Base-by-base conservation (phyloP, 257 asterid species). In the Lithospermum erythrorhizon region DNA sequence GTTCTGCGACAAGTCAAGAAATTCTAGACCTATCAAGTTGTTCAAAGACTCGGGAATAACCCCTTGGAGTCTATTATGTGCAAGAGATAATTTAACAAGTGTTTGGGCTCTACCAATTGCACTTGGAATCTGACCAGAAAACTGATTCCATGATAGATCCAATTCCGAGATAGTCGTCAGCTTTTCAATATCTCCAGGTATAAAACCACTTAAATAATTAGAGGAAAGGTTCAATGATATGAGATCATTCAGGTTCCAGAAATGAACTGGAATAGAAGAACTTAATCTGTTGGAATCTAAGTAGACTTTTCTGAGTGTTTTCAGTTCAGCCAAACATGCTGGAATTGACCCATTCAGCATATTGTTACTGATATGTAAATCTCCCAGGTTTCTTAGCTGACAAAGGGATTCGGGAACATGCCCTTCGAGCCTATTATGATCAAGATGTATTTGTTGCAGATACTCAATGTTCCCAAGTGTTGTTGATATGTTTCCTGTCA, bases 271-370 rank as follows among this genome's bases (percentile, higher is more conserved):
- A 16, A 85, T 70, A 1, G 27, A 61, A 9, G 76, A 71, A 9
- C 64, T 70, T 25, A 85, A 65, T 13, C 29, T 70, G 64, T 82
- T 85, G 35, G 81, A 74, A 45, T 80, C 76, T 45, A 82, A 63
- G 58, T 55, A 72, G 52, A 84, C 25, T 61, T 66, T 17, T 67
- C 83, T 70, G 65, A 84, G 23, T 35, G 76, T 63, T 19, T 72
- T 70, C 21, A 82, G 41, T n/a, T 70, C 75, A 37, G 87, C 89
- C 52, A 84, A 63, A 73, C 89, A 84, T n/a, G 65, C 66, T 22
- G 90, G 90, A 54, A 85, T 78, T 1, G 78, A 23, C 9, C 94
- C 94, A n/a, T 53, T 17, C 22, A 85, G 65, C 61, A 6, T 59
- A 54, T 85, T 82, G 27, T 73, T 30, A 57, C 71, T 71, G 55